Evolutionary conservation across 495 filamentous ascomycete species (phyloP), one percentile per base, ranked within the genome.

Genomic region (Monascus purpureus): DNA sequence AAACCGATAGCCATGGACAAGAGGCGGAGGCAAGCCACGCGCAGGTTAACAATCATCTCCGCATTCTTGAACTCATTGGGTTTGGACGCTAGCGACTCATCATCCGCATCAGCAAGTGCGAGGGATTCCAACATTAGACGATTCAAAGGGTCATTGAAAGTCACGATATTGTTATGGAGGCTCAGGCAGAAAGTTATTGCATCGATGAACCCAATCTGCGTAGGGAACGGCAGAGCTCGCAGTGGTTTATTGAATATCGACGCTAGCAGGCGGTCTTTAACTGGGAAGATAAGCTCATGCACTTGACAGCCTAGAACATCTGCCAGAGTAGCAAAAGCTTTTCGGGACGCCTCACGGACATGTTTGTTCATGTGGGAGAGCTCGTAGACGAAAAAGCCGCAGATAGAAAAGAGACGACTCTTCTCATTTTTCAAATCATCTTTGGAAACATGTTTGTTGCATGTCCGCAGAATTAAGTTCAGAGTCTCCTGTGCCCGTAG

Each of bases 161-260:
- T 69, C 13, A 96, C 68, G 32, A 95, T 84, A 33, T 86, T 78
- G 26, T 79, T 73, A 41, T 88, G 82, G 17, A 96, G 62, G 16
- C 77, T 73, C 55, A 99, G 67, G 52, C 84, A 92, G 52, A 86
- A 96, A 0, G 82, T 90, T 41, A 99, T 85, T 4, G 87, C 92
- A 52, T 96, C 90, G 41, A 99, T 93, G 49, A 88, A 96, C 7
- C 90, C 92, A 46, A 99, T 96, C 52, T 99, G 92, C 2, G 77
- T 82, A 3, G 80, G 65, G 47, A 95, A 95, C 1, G 88, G 87
- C 32, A 99, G 56, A 2, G 92, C 92, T 31, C 92, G 70, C 15
- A 99, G 53, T 17, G 92, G 92, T 56, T 99, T 99, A 45, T 78
- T 80, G 61, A 85, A 99, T 31, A 99, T 93, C 0, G 85, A 80